Percentiles rank a stretch among this genome's conserved stretches.
Evolutionary conservation across 2,329 filamentous ascomycete genomes (phyloP).

Genomic region (Aspergillus luchuensis): DNA sequence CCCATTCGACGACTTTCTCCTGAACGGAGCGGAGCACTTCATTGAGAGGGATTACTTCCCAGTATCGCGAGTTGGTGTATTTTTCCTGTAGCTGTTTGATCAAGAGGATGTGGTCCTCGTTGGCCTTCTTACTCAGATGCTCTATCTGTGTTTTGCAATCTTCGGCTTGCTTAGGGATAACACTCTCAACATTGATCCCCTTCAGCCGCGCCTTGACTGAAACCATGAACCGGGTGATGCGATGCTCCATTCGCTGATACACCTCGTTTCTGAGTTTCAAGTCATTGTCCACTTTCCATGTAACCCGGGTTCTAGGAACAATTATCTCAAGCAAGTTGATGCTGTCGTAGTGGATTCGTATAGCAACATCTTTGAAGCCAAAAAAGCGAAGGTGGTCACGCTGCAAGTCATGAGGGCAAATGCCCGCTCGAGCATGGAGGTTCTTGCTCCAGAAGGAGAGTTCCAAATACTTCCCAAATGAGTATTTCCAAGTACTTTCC

Average conservation of each 20-base stretch:
- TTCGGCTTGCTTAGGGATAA: slow-evolving; percentile 83
- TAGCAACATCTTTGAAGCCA: slow-evolving; percentile 78
- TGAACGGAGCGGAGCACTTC: slow-evolving; percentile 85
- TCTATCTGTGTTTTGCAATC: slow-evolving; percentile 82
- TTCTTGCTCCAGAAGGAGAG: slow-evolving; percentile 93
- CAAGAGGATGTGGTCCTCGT: slow-evolving; percentile 77
- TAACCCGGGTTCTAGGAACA: slow-evolving; percentile 84
- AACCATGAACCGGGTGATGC: slow-evolving; percentile 81
- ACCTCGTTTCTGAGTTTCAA: slow-evolving; percentile 90
- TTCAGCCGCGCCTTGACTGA: slow-evolving; percentile 83
- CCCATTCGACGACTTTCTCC: slow-evolving; percentile 92
- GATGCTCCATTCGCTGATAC: slow-evolving; percentile 76
- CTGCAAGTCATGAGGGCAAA: slow-evolving; percentile 90
- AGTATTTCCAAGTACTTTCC: slow-evolving; percentile 94
- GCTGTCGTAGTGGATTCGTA: slow-evolving; percentile 88
- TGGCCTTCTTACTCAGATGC: slow-evolving; percentile 71
- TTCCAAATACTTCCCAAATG: slow-evolving; percentile 97
- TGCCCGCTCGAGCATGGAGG: slow-evolving; percentile 69
- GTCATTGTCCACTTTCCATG: slow-evolving; percentile 97
- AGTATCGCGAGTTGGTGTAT: slow-evolving; percentile 93
- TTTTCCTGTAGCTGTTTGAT: slow-evolving; percentile 79
- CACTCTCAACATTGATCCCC: slow-evolving; percentile 87
- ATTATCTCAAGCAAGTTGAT: slow-evolving; percentile 93
- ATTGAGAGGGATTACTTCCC: slow-evolving; percentile 94
- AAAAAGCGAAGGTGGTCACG: slow-evolving; percentile 92